Evolutionary conservation across 2,329 filamentous ascomycete species (phyloP).

Genomic region (Exserohilum turcica): DNA sequence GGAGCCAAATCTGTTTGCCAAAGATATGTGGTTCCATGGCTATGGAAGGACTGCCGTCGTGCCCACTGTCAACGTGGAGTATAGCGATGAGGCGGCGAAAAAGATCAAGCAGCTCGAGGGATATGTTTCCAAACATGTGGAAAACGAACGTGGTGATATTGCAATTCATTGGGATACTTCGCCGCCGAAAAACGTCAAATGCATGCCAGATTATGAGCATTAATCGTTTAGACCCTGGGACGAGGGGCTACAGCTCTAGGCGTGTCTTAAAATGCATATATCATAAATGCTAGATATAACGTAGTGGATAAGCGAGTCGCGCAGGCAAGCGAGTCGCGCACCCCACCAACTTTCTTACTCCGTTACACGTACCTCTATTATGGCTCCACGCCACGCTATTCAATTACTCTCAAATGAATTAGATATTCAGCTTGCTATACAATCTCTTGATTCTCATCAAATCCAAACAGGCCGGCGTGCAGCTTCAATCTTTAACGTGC

Average conservation of each 20-base stretch:
- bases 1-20: constrained; percentile 62
- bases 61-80: constrained; percentile 62
- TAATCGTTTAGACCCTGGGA: constrained; percentile 20
- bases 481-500: too few relatives aligned
- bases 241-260: constrained; percentile 1
- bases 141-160: constrained; percentile 35
- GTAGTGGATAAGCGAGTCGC: too few relatives aligned
- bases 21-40: constrained; percentile 56
- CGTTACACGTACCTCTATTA: too few relatives aligned
- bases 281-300: too few relatives aligned
- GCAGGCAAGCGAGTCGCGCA: too few relatives aligned
- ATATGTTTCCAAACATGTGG: constrained; percentile 49
- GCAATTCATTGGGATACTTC: constrained; percentile 52
- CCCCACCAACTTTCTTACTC: too few relatives aligned
- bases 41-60: constrained; percentile 61
- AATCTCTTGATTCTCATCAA: too few relatives aligned
- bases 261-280: neutral
- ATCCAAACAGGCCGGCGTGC: too few relatives aligned
- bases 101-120: constrained; percentile 59
- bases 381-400: too few relatives aligned
- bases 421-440: too few relatives aligned
- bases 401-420: too few relatives aligned
- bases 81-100: constrained; percentile 54
- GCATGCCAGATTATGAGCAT: constrained; percentile 47
- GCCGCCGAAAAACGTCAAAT: constrained; percentile 57